Evolutionary conservation across 176 grass and related monocot genomes (phyloP).

Genomic region (Hordeum marinum): DNA sequence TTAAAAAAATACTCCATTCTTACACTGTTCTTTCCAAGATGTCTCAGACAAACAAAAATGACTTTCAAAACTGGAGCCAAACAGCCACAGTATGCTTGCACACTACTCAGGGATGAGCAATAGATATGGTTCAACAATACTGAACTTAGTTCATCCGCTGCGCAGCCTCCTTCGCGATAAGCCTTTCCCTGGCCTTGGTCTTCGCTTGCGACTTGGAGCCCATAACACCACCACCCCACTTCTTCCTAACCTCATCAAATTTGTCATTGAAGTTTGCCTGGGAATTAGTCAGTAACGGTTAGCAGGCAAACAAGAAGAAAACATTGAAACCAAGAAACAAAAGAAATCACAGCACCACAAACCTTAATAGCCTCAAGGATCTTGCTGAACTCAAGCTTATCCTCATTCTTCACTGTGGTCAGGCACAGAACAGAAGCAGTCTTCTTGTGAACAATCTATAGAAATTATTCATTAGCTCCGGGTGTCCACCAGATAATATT

Average conservation of each 20-base stretch:
- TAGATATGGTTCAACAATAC: conserved; percentile 2
- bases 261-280: conserved; percentile 52
- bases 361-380: conserved; percentile 52
- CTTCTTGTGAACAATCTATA: conserved; percentile 56
- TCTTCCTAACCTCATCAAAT: conserved; percentile 51
- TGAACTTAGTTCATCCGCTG: conserved; percentile 41
- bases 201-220: conserved; percentile 48
- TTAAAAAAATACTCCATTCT: conserved; percentile 8
- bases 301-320: not conserved
- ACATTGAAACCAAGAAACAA: not conserved
- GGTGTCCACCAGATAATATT: not conserved
- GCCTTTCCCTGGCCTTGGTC: conserved; percentile 47
- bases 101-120: not conserved
- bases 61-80: conserved; percentile 23
- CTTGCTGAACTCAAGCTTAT: conserved; percentile 59
- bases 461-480: not conserved
- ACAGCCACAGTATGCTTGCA: conserved; percentile 2
- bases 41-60: conserved; percentile 8
- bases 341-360: not conserved
- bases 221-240: conserved; percentile 50
- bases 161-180: conserved; percentile 38
- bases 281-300: not conserved
- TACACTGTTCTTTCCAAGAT: conserved; percentile 18
- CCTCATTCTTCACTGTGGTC: conserved; percentile 49
- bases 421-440: conserved; percentile 46